Base-by-base conservation (phyloP, 2,329 filamentous ascomycete genomes). In the Cytospora chrysosperma region DNA sequence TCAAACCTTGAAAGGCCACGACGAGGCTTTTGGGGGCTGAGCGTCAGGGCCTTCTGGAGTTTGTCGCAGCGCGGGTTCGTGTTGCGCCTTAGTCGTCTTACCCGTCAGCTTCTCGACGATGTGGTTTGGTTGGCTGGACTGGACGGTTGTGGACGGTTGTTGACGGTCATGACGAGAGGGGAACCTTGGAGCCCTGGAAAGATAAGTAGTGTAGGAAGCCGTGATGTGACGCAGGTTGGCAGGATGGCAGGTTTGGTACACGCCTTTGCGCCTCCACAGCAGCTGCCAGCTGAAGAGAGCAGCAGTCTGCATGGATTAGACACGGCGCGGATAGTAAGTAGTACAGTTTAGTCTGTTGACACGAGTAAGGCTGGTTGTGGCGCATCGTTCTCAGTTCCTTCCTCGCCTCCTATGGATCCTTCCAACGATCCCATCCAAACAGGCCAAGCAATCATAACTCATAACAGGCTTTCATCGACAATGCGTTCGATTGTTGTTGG, bases 1-100 rank as follows among this genome's bases (percentile, higher is more conserved):
- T 43, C 49, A 47, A 59, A 50, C 52, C 32, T 32, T n/a, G 50
- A 15, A 30, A 34, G 32, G 50, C 37, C 51, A 32, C 55, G 56
- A 55, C 3, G 10, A 47, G n/a, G n/a, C n/a, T 17, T n/a, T n/a
- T 59, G 32, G 56, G 28, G 51, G 47, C 28, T 24, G 51, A 47
- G 51, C 37, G 55, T 60, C 58, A 60, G 51, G 37, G 27, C 7
- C 12, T 5, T 32, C 27, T 32, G n/a, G 15, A 24, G 51, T 3
- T 34, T 24, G 9, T 24, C 13, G 43, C n/a, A 47, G 10, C 10
- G 43, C 43, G n/a, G 7, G 43, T 13, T 7, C n/a, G 43, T 21
- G 17, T 47, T 24, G 12, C 21, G 43, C 13, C n/a, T 47, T 13
- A 4, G n/a, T 47, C n/a, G 40, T 47, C 40, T 40, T n/a, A n/a